These are phyloP conservation scores for Candida berthetii DNA, from an alignment of 805 yeast genomes.

Conservation along the genomic window DNA sequence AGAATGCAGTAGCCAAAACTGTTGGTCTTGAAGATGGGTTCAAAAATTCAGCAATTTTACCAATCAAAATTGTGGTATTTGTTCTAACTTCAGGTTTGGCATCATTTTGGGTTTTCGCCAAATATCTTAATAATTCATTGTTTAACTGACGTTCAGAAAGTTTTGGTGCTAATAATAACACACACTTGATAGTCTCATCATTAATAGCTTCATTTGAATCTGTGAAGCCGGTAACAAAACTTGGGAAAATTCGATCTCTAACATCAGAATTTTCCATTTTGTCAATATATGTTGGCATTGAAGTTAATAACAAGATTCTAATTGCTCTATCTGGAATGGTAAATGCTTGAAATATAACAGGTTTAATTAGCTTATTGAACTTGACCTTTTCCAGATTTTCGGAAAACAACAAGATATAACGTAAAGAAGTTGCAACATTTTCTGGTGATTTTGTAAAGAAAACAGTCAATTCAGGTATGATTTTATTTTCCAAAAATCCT, in stretches of 20 bases:
- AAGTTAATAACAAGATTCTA: slow-evolving; percentile 62
- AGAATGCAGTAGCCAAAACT: slow-evolving; percentile 82
- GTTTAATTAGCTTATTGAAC: slow-evolving; percentile 35
- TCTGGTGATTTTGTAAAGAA: slow-evolving; percentile 28
- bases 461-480: slow-evolving; percentile 64
- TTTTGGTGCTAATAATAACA: slow-evolving; percentile 50
- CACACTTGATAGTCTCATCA: slow-evolving; percentile 70
- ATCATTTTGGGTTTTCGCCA: slow-evolving; percentile 82
- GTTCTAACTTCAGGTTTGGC: slow-evolving; percentile 71
- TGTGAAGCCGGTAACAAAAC: slow-evolving; percentile 72
- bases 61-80: slow-evolving; percentile 65
- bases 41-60: slow-evolving; percentile 56
- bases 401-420: slow-evolving; percentile 23
- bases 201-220: slow-evolving; percentile 82
- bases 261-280: slow-evolving; percentile 53
- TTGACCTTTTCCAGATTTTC: slow-evolving; percentile 10
- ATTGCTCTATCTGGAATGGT: slow-evolving; percentile 69
- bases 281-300: slow-evolving; percentile 49
- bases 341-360: slow-evolving; percentile 59
- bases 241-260: slow-evolving; percentile 61
- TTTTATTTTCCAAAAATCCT: slow-evolving; percentile 48
- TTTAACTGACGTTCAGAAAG: slow-evolving; percentile 77
- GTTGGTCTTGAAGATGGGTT: slow-evolving; percentile 52
- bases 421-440: slow-evolving; percentile 21
- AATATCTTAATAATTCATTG: slow-evolving; percentile 71